Evolutionary conservation across 352 stramenopile species (phyloP).

Genomic region (Globisporangium carolinianum): DNA sequence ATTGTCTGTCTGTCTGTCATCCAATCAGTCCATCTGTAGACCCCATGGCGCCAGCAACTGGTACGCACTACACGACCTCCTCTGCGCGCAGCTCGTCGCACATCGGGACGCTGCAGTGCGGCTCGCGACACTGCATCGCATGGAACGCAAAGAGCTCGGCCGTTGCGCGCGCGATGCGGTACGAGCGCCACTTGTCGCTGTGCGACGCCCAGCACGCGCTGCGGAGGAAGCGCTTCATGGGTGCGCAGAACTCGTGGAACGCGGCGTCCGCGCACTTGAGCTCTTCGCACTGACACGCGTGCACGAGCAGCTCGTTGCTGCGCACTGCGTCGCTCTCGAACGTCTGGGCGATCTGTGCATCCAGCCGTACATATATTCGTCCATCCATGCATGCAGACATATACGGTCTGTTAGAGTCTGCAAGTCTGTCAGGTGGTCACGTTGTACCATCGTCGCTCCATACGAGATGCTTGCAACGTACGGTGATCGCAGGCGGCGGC

Average conservation of each 20-base stretch:
- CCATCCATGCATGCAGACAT: too few species aligned
- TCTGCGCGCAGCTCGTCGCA: conserved; percentile 28
- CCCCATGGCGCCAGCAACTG: too few species aligned
- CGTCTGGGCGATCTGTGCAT: conserved; percentile 27
- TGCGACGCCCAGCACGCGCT: conserved; percentile 63
- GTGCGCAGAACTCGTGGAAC: conserved; percentile 38
- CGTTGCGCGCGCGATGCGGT: conserved; percentile 32
- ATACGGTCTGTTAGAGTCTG: too few species aligned
- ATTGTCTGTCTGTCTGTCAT: too few species aligned
- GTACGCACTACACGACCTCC: conserved; percentile 18
- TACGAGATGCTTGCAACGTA: too few species aligned
- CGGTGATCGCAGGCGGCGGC: too few species aligned
- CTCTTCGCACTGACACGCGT: conserved; percentile 52
- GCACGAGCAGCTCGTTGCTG: conserved; percentile 48
- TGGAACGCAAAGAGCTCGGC: conserved; percentile 26
- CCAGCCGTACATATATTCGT: too few species aligned
- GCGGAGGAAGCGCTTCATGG: conserved; percentile 67
- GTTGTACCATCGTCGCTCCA: too few species aligned
- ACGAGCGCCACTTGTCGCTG: conserved; percentile 42
- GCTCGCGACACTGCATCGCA: conserved; percentile 21
- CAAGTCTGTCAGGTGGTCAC: too few species aligned
- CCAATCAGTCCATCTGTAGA: too few species aligned
- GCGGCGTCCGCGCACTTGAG: conserved; percentile 26
- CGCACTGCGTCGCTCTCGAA: conserved; percentile 32
- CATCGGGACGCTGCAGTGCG: conserved; percentile 35